A percentile compares a stretch with the other conserved stretches of the same genome.
Evolutionary conservation across 176 grass and related monocot species (phyloP).

Genomic region (Zoysia japonica): DNA sequence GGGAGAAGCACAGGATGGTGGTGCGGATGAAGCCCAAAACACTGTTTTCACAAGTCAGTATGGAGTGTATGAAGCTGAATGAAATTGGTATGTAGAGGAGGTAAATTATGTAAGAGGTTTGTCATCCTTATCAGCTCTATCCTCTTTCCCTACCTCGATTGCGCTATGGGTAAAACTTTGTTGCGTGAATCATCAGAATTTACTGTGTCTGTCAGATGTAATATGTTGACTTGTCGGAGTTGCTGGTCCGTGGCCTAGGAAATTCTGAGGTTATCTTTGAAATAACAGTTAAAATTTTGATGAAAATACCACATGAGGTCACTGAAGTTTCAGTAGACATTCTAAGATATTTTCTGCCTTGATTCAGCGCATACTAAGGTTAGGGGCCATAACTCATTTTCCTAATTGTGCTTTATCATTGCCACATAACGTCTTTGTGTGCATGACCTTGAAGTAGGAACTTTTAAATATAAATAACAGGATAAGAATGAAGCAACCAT

Average conservation of each 20-base stretch:
- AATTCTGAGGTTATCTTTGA: constrained; percentile 5
- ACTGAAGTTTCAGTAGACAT: not conserved
- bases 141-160: not conserved
- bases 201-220: not conserved
- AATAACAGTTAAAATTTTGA: not conserved
- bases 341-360: not conserved
- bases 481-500: constrained; percentile 23
- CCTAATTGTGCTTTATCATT: constrained; percentile 9
- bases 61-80: not conserved
- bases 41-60: constrained; percentile 19
- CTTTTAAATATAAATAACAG: not conserved
- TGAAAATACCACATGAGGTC: not conserved
- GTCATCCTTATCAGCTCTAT: not conserved
- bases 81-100: constrained; percentile 16
- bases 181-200: not conserved
- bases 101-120: constrained; percentile 22
- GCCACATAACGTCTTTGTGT: constrained; percentile 6
- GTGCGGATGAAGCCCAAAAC: constrained; percentile 38
- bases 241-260: not conserved
- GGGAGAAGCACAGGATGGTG: constrained; percentile 26
- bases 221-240: not conserved
- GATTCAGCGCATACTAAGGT: not conserved
- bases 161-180: constrained; percentile 4
- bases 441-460: constrained; percentile 8
- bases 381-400: not conserved